Evolutionary conservation across 2,329 filamentous ascomycete species (phyloP).

Genomic region (Blumeria graminis): DNA sequence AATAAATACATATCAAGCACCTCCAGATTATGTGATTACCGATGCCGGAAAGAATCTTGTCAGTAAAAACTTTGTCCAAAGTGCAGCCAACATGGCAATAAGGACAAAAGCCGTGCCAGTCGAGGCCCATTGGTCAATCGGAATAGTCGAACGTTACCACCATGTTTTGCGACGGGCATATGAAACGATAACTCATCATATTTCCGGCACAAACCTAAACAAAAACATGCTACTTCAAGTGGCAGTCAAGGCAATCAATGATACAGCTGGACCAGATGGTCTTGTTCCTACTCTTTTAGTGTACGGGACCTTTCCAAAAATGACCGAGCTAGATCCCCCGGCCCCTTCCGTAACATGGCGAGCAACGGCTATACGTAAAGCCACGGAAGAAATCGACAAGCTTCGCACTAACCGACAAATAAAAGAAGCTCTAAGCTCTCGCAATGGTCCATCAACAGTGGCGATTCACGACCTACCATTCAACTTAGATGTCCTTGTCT

Average conservation of each 20-base stretch:
- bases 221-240: background rate
- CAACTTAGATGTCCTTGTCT: background rate
- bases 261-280: background rate
- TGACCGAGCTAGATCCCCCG: background rate
- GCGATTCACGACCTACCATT: background rate
- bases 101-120: background rate
- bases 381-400: slow-evolving; percentile 2
- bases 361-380: slow-evolving; percentile 2
- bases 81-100: background rate
- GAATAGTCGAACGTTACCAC: background rate
- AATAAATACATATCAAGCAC: background rate
- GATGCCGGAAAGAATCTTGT: background rate
- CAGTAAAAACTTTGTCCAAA: background rate
- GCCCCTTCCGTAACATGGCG: background rate
- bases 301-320: background rate
- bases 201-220: background rate
- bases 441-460: slow-evolving; percentile 1
- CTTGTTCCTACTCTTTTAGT: background rate
- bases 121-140: background rate
- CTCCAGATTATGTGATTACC: background rate
- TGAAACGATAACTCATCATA: background rate
- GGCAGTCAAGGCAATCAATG: background rate
- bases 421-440: background rate
- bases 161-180: background rate
- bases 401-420: background rate